phyloP scores from a whole-genome alignment of 139 green algal genomes.

The Astrephomene gubernaculifera region DNA sequence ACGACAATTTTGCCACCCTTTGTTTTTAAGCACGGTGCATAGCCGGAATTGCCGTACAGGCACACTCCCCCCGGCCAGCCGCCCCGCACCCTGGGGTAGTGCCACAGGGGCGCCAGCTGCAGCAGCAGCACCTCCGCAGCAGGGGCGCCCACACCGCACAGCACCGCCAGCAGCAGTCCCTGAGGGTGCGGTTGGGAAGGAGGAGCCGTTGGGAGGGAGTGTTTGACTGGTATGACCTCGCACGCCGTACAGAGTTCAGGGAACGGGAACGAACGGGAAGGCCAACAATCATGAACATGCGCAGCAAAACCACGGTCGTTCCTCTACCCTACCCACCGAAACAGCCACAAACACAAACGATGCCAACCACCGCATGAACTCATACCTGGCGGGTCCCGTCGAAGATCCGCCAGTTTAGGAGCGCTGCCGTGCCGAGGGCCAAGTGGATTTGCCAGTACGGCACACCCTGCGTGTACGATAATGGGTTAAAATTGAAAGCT shows the following conservation, averaged over 20 bases:
- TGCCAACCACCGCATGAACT: neutral
- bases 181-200: conserved; percentile 37
- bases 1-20: neutral
- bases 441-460: conserved; percentile 57
- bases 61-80: neutral
- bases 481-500: too few species aligned
- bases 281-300: too few species aligned
- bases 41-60: neutral
- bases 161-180: conserved; percentile 58
- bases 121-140: conserved; percentile 68
- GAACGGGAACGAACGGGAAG: too few species aligned
- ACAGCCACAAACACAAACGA: too few species aligned
- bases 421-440: conserved; percentile 37
- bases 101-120: conserved; percentile 59
- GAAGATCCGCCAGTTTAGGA: conserved; percentile 32
- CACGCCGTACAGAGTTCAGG: too few species aligned
- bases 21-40: neutral
- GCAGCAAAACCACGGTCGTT: too few species aligned
- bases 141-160: conserved; percentile 70
- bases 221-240: too few species aligned
- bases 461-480: conserved; percentile 10
- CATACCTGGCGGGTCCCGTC: conserved; percentile 35
- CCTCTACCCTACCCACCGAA: too few species aligned
- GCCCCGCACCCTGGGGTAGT: conserved; percentile 61
- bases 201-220: too few species aligned